phyloP scores from a whole-genome alignment of 75 land plant genomes.

The Larix kaempferi region DNA sequence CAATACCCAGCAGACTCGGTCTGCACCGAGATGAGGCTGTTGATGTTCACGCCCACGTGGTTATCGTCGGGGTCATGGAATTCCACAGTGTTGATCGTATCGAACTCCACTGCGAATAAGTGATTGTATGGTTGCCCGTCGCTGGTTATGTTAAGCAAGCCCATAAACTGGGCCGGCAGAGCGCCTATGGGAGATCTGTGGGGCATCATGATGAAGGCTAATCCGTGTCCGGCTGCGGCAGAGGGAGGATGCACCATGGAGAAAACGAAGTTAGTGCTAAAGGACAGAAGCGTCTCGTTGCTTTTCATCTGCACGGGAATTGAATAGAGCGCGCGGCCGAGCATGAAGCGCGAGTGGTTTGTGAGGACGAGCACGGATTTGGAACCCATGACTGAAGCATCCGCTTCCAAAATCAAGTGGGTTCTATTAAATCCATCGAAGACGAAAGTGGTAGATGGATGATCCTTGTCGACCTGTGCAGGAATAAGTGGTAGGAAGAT shows the following conservation, averaged over 20 bases:
- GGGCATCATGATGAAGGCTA: conserved; percentile 30
- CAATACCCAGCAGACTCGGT: conserved; percentile 17
- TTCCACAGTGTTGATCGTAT: conserved; percentile 29
- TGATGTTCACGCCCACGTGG: conserved; percentile 56
- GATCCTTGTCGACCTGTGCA: no score
- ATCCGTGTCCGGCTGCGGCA: conserved; percentile 32
- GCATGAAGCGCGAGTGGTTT: background rate
- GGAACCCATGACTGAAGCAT: background rate
- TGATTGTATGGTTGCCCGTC: conserved; percentile 35
- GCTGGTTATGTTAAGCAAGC: conserved; percentile 25
- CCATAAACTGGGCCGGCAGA: conserved; percentile 31
- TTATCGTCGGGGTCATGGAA: conserved; percentile 34
- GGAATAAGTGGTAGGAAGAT: no score
- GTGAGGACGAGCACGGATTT: background rate
- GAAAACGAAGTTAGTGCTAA: conserved; percentile 40
- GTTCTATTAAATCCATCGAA: no score
- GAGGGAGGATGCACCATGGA: conserved; percentile 26
- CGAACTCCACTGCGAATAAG: conserved; percentile 60
- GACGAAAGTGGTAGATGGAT: no score
- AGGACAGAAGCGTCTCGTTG: background rate
- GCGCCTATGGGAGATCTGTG: conserved; percentile 4
- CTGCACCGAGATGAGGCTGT: conserved; percentile 24
- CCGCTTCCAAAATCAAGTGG: no score
- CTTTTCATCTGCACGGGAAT: background rate
- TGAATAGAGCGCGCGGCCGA: background rate